phyloP scores from a whole-genome alignment of 805 yeast genomes.

The Cyberlindnera lachancei region DNA sequence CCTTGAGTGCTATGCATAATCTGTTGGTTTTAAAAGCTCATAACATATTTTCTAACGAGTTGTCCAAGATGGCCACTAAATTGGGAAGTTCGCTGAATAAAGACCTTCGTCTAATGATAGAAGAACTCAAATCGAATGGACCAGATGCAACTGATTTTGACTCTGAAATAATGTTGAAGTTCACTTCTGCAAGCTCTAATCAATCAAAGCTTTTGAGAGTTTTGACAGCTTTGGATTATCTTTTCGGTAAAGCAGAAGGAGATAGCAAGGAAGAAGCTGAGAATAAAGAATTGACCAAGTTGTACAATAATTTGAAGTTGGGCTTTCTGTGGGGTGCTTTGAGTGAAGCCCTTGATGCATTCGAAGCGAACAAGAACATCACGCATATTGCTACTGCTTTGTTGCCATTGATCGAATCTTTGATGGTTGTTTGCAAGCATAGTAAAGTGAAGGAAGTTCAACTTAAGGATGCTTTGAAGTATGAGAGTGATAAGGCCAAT shows the following conservation, averaged over 20 bases:
- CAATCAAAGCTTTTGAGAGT: conserved; percentile 85
- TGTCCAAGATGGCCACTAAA: conserved; percentile 54
- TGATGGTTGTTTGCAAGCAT: conserved; percentile 95
- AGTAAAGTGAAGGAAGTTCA: conserved; percentile 54
- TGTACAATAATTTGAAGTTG: conserved; percentile 63
- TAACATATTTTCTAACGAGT: conserved; percentile 55
- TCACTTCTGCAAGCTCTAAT: conserved; percentile 74
- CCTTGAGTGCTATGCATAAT: conserved; percentile 74
- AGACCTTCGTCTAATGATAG: conserved; percentile 38
- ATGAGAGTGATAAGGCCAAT: conserved; percentile 57
- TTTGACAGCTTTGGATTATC: conserved; percentile 79
- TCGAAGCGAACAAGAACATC: conserved; percentile 52
- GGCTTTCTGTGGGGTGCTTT: conserved; percentile 82
- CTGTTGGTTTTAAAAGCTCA: conserved; percentile 57
- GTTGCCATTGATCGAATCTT: conserved; percentile 80
- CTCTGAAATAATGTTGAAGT: conserved; percentile 50
- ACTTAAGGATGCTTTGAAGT: conserved; percentile 47
- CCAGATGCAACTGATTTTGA: conserved; percentile 38
- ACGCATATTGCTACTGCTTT: conserved; percentile 69
- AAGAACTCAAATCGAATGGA: conserved; percentile 4
- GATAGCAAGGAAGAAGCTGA: conserved; percentile 14
- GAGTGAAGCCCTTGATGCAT: conserved; percentile 58
- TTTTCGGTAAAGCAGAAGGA: conserved; percentile 38
- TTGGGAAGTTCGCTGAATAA: conserved; percentile 47
- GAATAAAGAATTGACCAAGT: conserved; percentile 39